These are phyloP conservation scores for Cryptococcus amylolentus DNA, from an alignment of 1,284 basidiomycete species.

Conservation along the genomic window DNA sequence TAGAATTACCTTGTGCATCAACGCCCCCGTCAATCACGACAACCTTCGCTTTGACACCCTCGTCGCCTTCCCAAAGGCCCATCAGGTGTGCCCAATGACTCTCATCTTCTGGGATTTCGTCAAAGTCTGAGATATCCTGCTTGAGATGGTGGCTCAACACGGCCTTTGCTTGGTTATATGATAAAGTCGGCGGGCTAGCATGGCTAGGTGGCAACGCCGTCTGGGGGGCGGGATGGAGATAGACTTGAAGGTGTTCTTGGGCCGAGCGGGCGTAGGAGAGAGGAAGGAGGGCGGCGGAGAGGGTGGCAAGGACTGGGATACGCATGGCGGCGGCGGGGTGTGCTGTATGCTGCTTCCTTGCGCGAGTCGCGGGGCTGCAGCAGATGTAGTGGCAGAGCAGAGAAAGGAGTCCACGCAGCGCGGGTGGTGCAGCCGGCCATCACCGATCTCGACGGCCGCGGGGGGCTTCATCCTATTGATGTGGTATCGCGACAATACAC, in stretches of 20 bases:
- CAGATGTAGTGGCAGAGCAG: neutral
- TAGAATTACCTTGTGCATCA: slow-evolving; percentile 28
- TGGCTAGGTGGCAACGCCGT: slow-evolving; percentile 3
- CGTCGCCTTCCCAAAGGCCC: slow-evolving; percentile 24
- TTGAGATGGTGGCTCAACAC: slow-evolving; percentile 48
- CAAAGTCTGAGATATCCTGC: slow-evolving; percentile 31
- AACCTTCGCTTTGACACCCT: slow-evolving; percentile 30
- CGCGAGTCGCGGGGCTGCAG: too few relatives aligned
- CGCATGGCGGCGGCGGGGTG: slow-evolving; percentile 11
- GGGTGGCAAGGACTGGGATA: slow-evolving; percentile 3
- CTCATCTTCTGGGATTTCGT: slow-evolving; percentile 40
- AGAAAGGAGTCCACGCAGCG: neutral
- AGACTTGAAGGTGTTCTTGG: slow-evolving; percentile 44
- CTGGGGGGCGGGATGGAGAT: slow-evolving; percentile 44
- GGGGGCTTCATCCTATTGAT: neutral
- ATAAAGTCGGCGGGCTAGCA: slow-evolving; percentile 31
- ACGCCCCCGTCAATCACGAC: slow-evolving; percentile 44
- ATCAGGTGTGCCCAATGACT: slow-evolving; percentile 45
- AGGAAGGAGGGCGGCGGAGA: slow-evolving; percentile 11
- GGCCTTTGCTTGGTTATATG: slow-evolving; percentile 43
- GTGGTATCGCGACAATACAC: neutral
- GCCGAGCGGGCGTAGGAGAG: slow-evolving; percentile 13
- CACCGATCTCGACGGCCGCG: neutral
- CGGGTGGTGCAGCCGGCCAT: neutral
- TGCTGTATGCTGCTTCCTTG: neutral